Evolutionary conservation across 345 rosid species (phyloP), one percentile per base, ranked within the genome.

Genomic region (Eucalyptus cloeziana): DNA sequence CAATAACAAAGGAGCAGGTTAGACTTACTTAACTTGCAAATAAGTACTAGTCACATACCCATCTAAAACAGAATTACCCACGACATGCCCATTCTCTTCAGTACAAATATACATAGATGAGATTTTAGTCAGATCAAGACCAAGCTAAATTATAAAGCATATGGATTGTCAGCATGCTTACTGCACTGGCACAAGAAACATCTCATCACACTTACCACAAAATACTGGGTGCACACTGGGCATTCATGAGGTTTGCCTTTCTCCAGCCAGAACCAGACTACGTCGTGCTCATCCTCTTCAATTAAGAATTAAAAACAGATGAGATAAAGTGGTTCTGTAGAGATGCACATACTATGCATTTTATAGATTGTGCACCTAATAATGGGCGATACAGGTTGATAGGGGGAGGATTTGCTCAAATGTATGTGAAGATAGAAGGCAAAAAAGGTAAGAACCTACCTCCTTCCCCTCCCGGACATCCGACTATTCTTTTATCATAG

Each of bases 201-300:
- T 86, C n/a, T 51, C 15, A 52, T 43, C 30, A 25, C 58, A 50
- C 95, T 94, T 91, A 98, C 99, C 97, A 93, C 95, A 91, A 98
- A 98, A 92, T 95, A 93, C 92, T 98, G 99, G 13, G 96, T 54
- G 92, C 99, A 98, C 86, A 96, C 99, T 2, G 99, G 97, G 90
- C 99, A 98, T 89, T 97, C 98, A 90, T 93, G 91, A n/a, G 96
- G 94, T 93, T 94, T 94, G 93, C 95, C 99, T 93, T 97, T 97
- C 94, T 95, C 94, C 93, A 98, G 95, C 99, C 99, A 96, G 94
- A 98, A 98, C 99, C 99, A 97, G 45, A 98, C 99, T 86, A 97
- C 98, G 86, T 98, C 99, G 86, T 98, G 99, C 90, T 96, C 99
- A 86, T 96, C 99, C 94, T 97, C 99, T 98, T 92, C 88, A 89